Evolutionary conservation across 78 protist species (phyloP), one percentile per base, ranked within the genome.

Genomic region (Dictyostelium capitatum): DNA sequence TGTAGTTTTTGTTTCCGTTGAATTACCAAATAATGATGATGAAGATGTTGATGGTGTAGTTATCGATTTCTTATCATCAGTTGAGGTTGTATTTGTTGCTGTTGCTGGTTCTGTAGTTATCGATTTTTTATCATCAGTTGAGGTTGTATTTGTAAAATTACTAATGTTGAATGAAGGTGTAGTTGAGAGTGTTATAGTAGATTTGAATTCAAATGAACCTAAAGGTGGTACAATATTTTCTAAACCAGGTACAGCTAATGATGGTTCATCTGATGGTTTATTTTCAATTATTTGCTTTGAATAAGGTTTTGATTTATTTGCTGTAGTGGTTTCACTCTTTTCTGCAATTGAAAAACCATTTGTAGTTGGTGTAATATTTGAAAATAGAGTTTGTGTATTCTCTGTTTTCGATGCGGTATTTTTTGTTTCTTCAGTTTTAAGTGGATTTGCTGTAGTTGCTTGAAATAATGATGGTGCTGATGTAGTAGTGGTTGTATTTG

Each of bases 401-500:
- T 37, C 43, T 62, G 70, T 11, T 62, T 30, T 4, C 8, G 41
- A 0, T 1, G 32, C 23, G 19, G 70, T 10, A 25, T 30, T 17
- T 5, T 70, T 70, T 28, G 20, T 19, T n/a, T n/a, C 11, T 41
- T 70, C n/a, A 11, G 70, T 62, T 11, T 30, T 23, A 25, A 62
- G 11, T 25, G 37, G 11, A 12, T 54, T 48, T 17, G 64, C 57
- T 20, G 57, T 47, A 43, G 90, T 30, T 30, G 23, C 41, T 23
- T 59, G 54, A 64, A 56, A 79, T 47, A 79, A 79, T 57, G 84
- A 79, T 51, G 65, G 20, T 19, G 84, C 32, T 11, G 84, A n/a
- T 28, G 59, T 54, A 4, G 59, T 54, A 3, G 59, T 77, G 15
- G 15, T 70, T 41, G 46, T 41, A 41, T 37, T 7, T 12, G 50